These are phyloP conservation scores for Salinomyces thailandicus DNA, from an alignment of 2,329 filamentous ascomycete genomes.

Conservation along the genomic window DNA sequence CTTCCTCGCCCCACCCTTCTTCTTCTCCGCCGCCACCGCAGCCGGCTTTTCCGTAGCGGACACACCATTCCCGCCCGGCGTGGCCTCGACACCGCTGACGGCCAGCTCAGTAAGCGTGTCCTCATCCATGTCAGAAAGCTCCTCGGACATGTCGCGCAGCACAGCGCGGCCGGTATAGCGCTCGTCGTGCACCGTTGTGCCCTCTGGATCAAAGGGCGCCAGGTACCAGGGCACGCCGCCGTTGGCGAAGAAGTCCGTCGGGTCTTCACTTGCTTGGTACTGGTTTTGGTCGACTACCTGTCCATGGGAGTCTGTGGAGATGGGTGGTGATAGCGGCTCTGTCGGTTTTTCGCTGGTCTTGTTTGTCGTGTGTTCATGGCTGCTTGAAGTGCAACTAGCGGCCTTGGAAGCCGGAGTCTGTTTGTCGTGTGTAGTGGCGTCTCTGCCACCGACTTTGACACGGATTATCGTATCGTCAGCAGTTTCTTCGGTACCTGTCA, in stretches of 20 bases:
- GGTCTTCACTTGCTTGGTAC: conserved; percentile 23
- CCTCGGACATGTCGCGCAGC: conserved; percentile 63
- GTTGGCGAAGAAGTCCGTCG: conserved; percentile 37
- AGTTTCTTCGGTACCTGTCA: conserved; percentile 23
- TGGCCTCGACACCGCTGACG: conserved; percentile 11
- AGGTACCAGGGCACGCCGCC: conserved; percentile 88
- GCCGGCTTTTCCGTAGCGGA: background rate
- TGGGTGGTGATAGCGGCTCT: conserved; percentile 26
- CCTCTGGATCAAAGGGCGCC: conserved; percentile 64
- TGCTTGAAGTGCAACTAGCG: conserved; percentile 11
- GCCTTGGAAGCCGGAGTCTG: conserved; percentile 16
- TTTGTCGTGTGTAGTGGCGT: conserved; percentile 12
- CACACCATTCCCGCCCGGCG: conserved; percentile 5
- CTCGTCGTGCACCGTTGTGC: conserved; percentile 70
- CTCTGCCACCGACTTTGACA: conserved; percentile 11
- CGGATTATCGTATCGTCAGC: conserved; percentile 17
- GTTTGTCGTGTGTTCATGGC: conserved; percentile 5
- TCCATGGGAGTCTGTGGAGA: conserved; percentile 25
- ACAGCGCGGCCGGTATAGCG: conserved; percentile 63
- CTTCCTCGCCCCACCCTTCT: conserved; percentile 2
- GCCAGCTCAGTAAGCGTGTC: conserved; percentile 63
- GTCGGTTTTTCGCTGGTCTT: conserved; percentile 16
- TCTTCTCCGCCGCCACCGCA: conserved; percentile 3
- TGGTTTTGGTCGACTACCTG: background rate
- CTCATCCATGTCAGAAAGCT: conserved; percentile 79